phyloP scores from a whole-genome alignment of 331 rosid genomes.

The Acacia concinna region DNA sequence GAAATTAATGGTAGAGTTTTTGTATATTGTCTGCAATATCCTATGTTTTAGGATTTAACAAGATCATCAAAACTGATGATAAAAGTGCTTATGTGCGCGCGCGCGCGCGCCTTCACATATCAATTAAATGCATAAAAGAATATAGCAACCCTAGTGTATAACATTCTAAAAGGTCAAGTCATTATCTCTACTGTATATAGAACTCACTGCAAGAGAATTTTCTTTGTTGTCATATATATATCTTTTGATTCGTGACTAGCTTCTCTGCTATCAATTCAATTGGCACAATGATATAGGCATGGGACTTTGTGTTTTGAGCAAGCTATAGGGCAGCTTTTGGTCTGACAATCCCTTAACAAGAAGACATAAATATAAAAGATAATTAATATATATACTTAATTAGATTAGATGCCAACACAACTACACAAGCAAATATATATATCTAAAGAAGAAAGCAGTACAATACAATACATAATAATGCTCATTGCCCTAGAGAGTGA shows the following conservation, averaged over 20 bases:
- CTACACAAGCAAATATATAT: not conserved
- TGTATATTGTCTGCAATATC: not conserved
- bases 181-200: not conserved
- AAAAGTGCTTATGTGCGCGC: not conserved
- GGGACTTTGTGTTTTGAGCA: not conserved
- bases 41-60: not conserved
- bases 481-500: constrained; percentile 1
- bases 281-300: not conserved
- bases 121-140: not conserved
- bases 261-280: not conserved
- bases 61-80: not conserved
- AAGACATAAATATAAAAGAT: not conserved
- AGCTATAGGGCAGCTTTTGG: not conserved
- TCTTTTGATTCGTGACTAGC: not conserved
- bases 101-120: not conserved
- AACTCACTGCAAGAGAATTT: not conserved
- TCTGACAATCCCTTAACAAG: constrained; percentile 12
- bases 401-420: not conserved
- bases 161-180: not conserved
- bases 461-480: not conserved
- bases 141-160: not conserved
- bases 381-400: not conserved
- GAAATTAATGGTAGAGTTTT: too few relatives aligned
- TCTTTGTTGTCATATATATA: not conserved
- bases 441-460: not conserved